Conservation (phyloP, 2,329 filamentous ascomycete genomes). For the Stagonosporopsis tanaceti region DNA sequence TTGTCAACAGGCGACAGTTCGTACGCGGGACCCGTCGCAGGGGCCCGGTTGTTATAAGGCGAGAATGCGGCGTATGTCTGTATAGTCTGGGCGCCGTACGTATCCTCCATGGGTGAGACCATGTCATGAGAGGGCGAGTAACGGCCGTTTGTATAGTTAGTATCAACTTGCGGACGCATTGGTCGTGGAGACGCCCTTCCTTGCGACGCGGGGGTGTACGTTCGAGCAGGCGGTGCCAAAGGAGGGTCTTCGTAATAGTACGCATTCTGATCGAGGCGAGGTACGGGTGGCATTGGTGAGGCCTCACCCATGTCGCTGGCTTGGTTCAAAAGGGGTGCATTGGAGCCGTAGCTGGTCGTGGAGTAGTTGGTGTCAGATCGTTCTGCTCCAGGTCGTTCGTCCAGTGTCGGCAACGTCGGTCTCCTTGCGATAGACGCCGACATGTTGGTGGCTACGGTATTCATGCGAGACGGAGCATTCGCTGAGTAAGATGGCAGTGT, state of each 20-base stretch:
- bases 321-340: constrained; percentile 67
- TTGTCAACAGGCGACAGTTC: constrained; percentile 48
- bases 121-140: constrained; percentile 35
- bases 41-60: constrained; percentile 42
- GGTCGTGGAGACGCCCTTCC: constrained; percentile 40
- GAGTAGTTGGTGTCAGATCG: constrained; percentile 61
- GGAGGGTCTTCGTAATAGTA: constrained; percentile 40
- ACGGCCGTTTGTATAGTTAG: constrained; percentile 34
- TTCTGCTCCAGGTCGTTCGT: constrained; percentile 46
- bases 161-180: constrained; percentile 42
- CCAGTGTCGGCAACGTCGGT: constrained; percentile 54
- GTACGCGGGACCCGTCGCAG: constrained; percentile 37
- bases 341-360: constrained; percentile 67
- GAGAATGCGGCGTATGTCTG: constrained; percentile 41
- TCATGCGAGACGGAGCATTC: constrained; percentile 63
- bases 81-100: constrained; percentile 22
- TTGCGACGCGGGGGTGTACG: constrained; percentile 44
- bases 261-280: constrained; percentile 37
- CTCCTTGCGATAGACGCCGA: constrained; percentile 32
- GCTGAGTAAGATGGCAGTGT: constrained; percentile 58
- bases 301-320: constrained; percentile 66
- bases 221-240: constrained; percentile 32
- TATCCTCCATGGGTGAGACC: constrained; percentile 33
- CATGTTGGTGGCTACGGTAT: constrained; percentile 56
- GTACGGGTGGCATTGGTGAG: constrained; percentile 43